Evolutionary conservation across 345 rosid genomes (phyloP).

Genomic region (Arabidopsis thaliana): TAIR10.1 NC_003070.9:29417001-29417500

Average conservation of each 20-base stretch:
- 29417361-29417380: slow-evolving; percentile 21
- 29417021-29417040: slow-evolving; percentile 53
- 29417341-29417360: slow-evolving; percentile 5
- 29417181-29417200: slow-evolving; percentile 31
- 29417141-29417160: slow-evolving; percentile 51
- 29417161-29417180: slow-evolving; percentile 55
- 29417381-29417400: slow-evolving; percentile 24
- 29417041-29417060: slow-evolving; percentile 51
- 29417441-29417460: slow-evolving; percentile 70
- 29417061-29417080: slow-evolving; percentile 46
- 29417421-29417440: slow-evolving; percentile 10
- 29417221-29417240: slow-evolving; percentile 27
- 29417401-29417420: neutral
- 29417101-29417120: slow-evolving; percentile 29
- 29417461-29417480: slow-evolving; percentile 94
- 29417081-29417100: slow-evolving; percentile 33
- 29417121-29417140: slow-evolving; percentile 23
- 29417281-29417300: slow-evolving; percentile 79
- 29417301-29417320: slow-evolving; percentile 89
- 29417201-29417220: slow-evolving; percentile 45
- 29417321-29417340: slow-evolving; percentile 88
- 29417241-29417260: slow-evolving; percentile 38
- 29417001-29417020: slow-evolving; percentile 62
- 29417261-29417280: slow-evolving; percentile 52
- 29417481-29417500: slow-evolving; percentile 84